A percentile compares a stretch with the other conserved stretches of the same genome.
Evolutionary conservation across 73 alveolate genomes (phyloP).

Genomic region (Paramecium tetraurelia): DNA sequence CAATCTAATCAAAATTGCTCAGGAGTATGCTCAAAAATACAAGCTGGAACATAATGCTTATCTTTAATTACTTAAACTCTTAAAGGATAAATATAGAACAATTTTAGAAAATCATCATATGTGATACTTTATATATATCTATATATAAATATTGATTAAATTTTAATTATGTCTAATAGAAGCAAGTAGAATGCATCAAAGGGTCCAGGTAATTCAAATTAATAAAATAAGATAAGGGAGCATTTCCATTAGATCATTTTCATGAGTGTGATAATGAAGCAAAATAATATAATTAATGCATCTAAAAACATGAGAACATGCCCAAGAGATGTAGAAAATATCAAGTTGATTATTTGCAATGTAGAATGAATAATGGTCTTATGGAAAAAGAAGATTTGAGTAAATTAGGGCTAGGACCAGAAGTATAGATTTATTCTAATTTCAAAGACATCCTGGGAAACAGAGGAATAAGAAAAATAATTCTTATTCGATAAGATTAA

Average conservation of each 20-base stretch:
- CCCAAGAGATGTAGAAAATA: slow-evolving; percentile 88
- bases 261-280: slow-evolving; percentile 88
- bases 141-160: background rate
- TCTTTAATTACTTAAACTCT: background rate
- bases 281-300: slow-evolving; percentile 71
- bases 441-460: slow-evolving; percentile 56
- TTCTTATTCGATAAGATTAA: slow-evolving; percentile 53
- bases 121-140: background rate
- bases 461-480: slow-evolving; percentile 56
- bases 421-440: slow-evolving; percentile 8
- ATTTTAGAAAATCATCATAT: background rate
- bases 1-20: slow-evolving; percentile 17
- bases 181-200: slow-evolving; percentile 8
- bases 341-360: slow-evolving; percentile 77
- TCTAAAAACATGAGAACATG: slow-evolving; percentile 75
- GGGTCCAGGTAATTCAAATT: background rate
- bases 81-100: slow-evolving; percentile 7
- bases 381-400: slow-evolving; percentile 82
- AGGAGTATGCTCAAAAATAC: background rate
- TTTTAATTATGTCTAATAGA: slow-evolving; percentile 42
- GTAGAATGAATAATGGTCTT: slow-evolving; percentile 87
- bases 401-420: slow-evolving; percentile 78
- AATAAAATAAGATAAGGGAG: slow-evolving; percentile 72
- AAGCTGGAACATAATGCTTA: background rate
- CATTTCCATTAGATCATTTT: slow-evolving; percentile 89